Conservation (phyloP, 805 yeast species). For the Saitoella complicata region DNA sequence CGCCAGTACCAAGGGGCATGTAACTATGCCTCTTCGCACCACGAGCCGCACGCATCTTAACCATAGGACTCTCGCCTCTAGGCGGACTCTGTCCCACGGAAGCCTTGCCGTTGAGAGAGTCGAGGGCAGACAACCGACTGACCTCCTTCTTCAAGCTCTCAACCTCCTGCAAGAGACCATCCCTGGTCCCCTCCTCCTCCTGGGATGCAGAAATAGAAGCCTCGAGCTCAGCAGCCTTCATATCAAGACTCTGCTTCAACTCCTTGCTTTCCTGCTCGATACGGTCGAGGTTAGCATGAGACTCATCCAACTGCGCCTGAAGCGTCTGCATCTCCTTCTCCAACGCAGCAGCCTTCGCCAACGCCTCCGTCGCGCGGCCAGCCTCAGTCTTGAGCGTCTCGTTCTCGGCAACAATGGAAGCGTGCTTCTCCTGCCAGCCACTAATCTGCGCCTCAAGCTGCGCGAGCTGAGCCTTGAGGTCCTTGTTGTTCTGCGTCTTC, state of each 20-base stretch:
- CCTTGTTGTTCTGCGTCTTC: constrained; percentile 69
- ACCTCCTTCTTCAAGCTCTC: constrained; percentile 16
- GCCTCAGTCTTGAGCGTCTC: constrained; percentile 18
- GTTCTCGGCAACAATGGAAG: constrained; percentile 14
- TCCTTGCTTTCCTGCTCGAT: constrained; percentile 8
- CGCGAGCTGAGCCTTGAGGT: constrained; percentile 45
- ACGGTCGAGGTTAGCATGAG: constrained; percentile 13
- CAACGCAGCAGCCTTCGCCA: constrained; percentile 8
- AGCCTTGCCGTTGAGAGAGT: constrained; percentile 2
- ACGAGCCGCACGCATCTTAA: too few species aligned
- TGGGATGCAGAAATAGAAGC: constrained; percentile 5
- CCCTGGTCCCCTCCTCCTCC: constrained; percentile 8
- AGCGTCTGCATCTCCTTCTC: constrained; percentile 10
- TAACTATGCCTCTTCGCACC: neutral
- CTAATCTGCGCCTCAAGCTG: constrained; percentile 17
- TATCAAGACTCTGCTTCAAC: constrained; percentile 5
- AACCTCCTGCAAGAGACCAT: constrained; percentile 15
- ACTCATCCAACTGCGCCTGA: constrained; percentile 16
- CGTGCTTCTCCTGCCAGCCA: constrained; percentile 18
- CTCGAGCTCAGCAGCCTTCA: constrained; percentile 7
- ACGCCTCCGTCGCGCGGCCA: constrained; percentile 7
- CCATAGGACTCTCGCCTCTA: too few species aligned
- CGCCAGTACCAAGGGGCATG: too few species aligned
- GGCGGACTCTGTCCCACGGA: too few species aligned
- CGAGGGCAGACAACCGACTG: constrained; percentile 24